These are phyloP conservation scores for Umbilicus rupestris DNA, from an alignment of 164 flowering plant species.

Conservation along the genomic window DNA sequence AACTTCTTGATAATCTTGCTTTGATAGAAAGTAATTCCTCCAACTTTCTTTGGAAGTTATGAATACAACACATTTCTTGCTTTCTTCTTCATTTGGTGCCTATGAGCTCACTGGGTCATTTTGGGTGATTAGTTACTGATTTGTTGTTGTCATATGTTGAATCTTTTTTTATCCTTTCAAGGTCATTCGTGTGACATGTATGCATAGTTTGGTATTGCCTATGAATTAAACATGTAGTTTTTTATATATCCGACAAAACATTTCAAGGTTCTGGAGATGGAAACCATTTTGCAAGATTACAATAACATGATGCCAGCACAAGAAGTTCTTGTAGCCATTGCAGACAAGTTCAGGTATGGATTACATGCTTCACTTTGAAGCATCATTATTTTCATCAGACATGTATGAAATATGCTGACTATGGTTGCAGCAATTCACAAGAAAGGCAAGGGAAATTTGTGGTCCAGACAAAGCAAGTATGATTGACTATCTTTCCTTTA, in stretches of 20 bases:
- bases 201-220: not conserved
- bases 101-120: too few species aligned
- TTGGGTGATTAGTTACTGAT: too few species aligned
- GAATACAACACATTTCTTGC: too few species aligned
- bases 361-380: not conserved
- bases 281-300: conserved; percentile 59
- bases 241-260: not conserved
- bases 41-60: too few species aligned
- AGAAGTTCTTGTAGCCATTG: conserved; percentile 60
- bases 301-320: conserved; percentile 55
- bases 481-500: not conserved
- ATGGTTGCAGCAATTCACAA: conserved; percentile 44
- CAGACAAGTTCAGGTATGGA: conserved; percentile 77
- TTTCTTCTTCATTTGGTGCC: too few species aligned
- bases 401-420: not conserved
- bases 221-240: not conserved
- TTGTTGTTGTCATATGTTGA: too few species aligned
- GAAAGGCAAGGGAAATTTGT: conserved; percentile 69
- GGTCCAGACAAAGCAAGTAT: conserved; percentile 94
- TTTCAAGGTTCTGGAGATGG: conserved; percentile 71
- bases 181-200: not conserved
- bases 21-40: too few species aligned
- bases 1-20: too few species aligned
- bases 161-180: too few species aligned
- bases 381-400: not conserved